phyloP scores from a whole-genome alignment of 306 rosid genomes.

The Inga leiocalycina region DNA sequence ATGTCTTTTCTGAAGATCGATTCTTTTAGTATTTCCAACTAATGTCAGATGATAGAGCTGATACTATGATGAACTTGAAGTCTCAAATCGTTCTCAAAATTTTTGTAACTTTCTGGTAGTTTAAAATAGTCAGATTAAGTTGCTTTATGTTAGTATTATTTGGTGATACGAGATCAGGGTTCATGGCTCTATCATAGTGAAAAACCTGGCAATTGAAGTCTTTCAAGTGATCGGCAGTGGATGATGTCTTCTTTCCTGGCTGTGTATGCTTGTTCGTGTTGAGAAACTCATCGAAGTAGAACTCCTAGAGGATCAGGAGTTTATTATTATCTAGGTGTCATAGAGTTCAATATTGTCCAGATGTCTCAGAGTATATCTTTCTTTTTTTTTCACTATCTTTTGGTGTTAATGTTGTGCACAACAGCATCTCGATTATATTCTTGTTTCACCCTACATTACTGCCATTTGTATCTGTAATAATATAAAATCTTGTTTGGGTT shows the following conservation, averaged over 20 bases:
- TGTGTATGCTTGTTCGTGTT: background rate
- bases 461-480: background rate
- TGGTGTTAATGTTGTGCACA: background rate
- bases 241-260: background rate
- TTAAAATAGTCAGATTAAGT: background rate
- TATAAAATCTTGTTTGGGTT: background rate
- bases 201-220: background rate
- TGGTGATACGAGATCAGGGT: background rate
- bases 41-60: slow-evolving; percentile 12
- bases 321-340: background rate
- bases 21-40: background rate
- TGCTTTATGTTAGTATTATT: background rate
- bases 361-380: background rate
- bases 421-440: background rate
- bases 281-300: background rate
- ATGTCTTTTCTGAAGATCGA: background rate
- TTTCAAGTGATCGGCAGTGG: background rate
- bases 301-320: background rate
- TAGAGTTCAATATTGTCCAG: background rate
- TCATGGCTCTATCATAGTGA: background rate
- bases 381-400: background rate
- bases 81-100: background rate
- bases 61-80: background rate
- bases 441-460: background rate
- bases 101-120: background rate